Base-by-base conservation (phyloP, 1,284 basidiomycete genomes). In the Austroboletus novae-zelandiae region DNA sequence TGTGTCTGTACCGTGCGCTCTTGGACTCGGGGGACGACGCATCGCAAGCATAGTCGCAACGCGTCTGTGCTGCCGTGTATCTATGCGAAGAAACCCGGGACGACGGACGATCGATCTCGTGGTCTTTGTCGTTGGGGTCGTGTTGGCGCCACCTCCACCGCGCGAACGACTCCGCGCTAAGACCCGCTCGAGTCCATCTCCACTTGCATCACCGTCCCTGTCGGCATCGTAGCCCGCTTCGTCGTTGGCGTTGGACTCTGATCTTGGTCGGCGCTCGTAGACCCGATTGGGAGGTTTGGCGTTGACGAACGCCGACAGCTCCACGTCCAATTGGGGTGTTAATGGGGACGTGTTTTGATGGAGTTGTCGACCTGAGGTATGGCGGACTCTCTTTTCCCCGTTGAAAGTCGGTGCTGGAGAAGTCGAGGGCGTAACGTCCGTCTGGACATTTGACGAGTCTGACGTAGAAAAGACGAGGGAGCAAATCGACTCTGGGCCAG, bases 191-290 rank as follows among this genome's bases (percentile, higher is more conserved):
- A 27, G 27, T 7, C 9, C 39, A 4, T 53, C 42, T 1, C 36
- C 34, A 7, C 49, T 41, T 0, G 15, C 29, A 0, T 56, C 53
- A 1, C 43, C 53, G 9, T 66, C 64, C 5, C 48, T 49, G 27
- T 66, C 63, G 11, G 63, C 60, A 4, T 66, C 65, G 27, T 63
- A 63, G 20, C 63, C 61, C 23, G 51, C 48, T 37, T 64, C 64
- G 9, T 67, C 59, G 14, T 40, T 29, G 36, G 25, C 17, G 15
- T 42, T 18, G 10, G 32, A 39, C 27, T 29, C 20, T 27, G 39
- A 11, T 9, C 14, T 11, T 13, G 8, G 23, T 17, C 6, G 17
- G 8, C 15, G 44, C 10, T 40, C 47, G 35, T 11, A 31, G 25
- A 30, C 8, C 9, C 43, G 48, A 34, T 29, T 51, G 9, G 23